Conservation (phyloP, 345 rosid species). For the Durio zibethinus region DNA sequence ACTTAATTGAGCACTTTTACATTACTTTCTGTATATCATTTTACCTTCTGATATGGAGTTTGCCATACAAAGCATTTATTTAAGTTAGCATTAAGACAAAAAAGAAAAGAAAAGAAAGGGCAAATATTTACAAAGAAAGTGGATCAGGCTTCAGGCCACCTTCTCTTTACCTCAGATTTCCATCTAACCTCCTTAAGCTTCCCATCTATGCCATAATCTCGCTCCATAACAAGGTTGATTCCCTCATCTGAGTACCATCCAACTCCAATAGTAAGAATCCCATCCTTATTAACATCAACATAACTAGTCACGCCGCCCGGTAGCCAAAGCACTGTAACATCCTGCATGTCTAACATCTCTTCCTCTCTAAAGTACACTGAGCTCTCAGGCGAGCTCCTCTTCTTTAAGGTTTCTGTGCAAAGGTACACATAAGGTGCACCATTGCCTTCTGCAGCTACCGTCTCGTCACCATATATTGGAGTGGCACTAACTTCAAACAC, state of each 20-base stretch:
- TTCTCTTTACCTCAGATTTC: conserved; percentile 78
- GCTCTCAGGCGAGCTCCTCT: conserved; percentile 67
- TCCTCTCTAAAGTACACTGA: conserved; percentile 66
- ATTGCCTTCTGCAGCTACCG: conserved; percentile 24
- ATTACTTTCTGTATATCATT: neutral
- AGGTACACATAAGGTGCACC: conserved; percentile 59
- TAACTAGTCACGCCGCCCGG: conserved; percentile 79
- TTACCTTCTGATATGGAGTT: neutral
- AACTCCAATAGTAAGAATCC: conserved; percentile 69
- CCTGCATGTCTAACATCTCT: conserved; percentile 76
- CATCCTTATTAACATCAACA: conserved; percentile 71
- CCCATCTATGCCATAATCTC: conserved; percentile 83
- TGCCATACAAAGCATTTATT: neutral
- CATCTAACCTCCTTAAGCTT: conserved; percentile 73
- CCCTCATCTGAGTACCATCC: conserved; percentile 97
- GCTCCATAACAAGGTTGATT: conserved; percentile 86
- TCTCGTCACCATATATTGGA: conserved; percentile 65
- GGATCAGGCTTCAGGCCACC: conserved; percentile 64
- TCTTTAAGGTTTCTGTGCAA: conserved; percentile 78
- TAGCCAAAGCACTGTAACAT: conserved; percentile 71
- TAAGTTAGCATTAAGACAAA: neutral
- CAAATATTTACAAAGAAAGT: conserved; percentile 21
- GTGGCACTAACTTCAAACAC: conserved; percentile 86
- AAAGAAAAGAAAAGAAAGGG: neutral
- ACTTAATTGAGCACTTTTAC: no score